These are phyloP conservation scores for Hypoxylon sp. DNA, from an alignment of 2,329 filamentous ascomycete genomes.

Conservation along the genomic window DNA sequence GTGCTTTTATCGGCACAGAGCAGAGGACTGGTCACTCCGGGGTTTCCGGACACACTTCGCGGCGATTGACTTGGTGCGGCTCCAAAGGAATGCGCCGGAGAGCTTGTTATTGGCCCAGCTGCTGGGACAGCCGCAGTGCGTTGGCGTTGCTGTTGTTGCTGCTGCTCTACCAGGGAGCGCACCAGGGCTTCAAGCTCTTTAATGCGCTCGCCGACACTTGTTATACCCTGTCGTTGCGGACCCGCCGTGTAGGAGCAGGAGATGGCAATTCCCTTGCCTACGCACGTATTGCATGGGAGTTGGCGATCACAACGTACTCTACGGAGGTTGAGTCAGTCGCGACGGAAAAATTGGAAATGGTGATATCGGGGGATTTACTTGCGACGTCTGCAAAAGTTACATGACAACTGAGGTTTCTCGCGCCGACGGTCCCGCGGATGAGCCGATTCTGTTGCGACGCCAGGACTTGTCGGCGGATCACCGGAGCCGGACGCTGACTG, in stretches of 20 bases:
- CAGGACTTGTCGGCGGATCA: not conserved
- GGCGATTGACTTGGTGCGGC: not conserved
- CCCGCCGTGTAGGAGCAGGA: conserved; percentile 4
- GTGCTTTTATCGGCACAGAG: not conserved
- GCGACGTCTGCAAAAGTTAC: conserved; percentile 4
- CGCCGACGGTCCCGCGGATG: not conserved
- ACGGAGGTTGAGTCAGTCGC: not conserved
- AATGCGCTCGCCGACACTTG: not conserved
- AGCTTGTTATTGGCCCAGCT: not conserved
- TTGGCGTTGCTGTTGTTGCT: not conserved
- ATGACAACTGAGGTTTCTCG: conserved; percentile 6
- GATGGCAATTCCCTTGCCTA: not conserved
- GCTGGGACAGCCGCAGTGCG: not conserved
- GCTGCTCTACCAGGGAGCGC: not conserved
- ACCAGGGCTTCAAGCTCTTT: not conserved
- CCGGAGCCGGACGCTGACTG: not conserved
- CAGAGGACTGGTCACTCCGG: not conserved
- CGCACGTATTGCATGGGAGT: not conserved
- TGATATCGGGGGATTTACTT: not conserved
- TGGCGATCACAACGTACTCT: conserved; percentile 5
- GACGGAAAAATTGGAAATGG: not conserved
- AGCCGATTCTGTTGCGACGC: not conserved
- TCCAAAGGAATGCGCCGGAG: not conserved
- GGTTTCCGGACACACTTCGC: not conserved
- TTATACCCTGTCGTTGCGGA: not conserved